phyloP scores from a whole-genome alignment of 2,329 filamentous ascomycete genomes.

The Trichoderma afroharzianum region DNA sequence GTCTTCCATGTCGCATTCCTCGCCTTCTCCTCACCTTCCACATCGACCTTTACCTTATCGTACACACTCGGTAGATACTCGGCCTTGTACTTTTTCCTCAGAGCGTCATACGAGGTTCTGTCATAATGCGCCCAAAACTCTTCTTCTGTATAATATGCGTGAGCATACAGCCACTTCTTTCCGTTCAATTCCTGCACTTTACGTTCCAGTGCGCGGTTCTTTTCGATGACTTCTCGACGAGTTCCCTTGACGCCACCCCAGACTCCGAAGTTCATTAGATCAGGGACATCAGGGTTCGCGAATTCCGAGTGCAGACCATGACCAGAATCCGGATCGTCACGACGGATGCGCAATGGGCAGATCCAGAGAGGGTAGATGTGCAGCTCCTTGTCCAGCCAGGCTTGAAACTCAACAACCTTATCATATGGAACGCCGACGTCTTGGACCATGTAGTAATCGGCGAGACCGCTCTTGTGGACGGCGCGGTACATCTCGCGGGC shows the following conservation, averaged over 20 bases:
- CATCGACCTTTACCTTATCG: constrained; percentile 60
- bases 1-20: constrained; percentile 33
- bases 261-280: constrained; percentile 59
- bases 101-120: constrained; percentile 52
- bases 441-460: constrained; percentile 61
- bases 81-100: constrained; percentile 58
- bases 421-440: constrained; percentile 54
- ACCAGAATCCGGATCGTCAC: constrained; percentile 38
- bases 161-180: constrained; percentile 68
- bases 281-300: constrained; percentile 34
- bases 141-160: constrained; percentile 63
- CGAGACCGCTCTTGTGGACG: constrained; percentile 57
- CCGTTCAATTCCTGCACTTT: constrained; percentile 57
- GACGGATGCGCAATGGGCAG: constrained; percentile 47
- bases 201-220: constrained; percentile 59
- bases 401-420: constrained; percentile 41
- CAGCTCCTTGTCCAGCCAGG: constrained; percentile 45
- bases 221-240: constrained; percentile 44
- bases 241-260: constrained; percentile 51
- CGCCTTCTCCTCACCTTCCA: constrained; percentile 32
- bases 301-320: constrained; percentile 49
- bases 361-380: constrained; percentile 55
- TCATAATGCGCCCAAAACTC: constrained; percentile 68
- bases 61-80: constrained; percentile 60
- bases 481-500: constrained; percentile 64